These are phyloP conservation scores for Golubevia pallescens DNA, from an alignment of 1,284 basidiomycete species.

Conservation along the genomic window DNA sequence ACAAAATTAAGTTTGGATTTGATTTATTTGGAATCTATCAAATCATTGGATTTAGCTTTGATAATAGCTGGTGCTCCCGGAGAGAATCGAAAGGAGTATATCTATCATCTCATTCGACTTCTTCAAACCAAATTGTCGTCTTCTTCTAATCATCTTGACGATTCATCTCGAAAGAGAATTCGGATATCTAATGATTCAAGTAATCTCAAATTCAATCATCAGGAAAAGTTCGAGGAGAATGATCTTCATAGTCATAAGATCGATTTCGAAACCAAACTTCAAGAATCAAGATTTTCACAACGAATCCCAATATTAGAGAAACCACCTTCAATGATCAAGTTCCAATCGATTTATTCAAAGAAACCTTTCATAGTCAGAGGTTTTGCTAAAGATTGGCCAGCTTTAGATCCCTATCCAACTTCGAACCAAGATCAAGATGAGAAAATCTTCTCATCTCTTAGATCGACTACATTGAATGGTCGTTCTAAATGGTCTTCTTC, in stretches of 20 bases:
- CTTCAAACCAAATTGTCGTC: conserved; percentile 64
- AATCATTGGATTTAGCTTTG: conserved; percentile 77
- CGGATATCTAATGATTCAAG: not conserved
- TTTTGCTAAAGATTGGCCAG: conserved; percentile 73
- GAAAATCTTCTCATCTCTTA: conserved; percentile 75
- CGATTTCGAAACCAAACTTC: not conserved
- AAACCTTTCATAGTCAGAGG: conserved; percentile 77
- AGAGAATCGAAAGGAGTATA: conserved; percentile 70
- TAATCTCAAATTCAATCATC: not conserved
- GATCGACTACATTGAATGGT: too few relatives aligned
- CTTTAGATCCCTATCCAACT: conserved; percentile 72
- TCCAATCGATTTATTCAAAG: conserved; percentile 67
- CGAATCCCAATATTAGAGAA: conserved; percentile 65
- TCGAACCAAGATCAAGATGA: conserved; percentile 63
- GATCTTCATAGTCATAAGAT: not conserved
- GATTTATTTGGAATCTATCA: conserved; percentile 64
- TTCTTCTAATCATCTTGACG: not conserved
- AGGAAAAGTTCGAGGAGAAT: not conserved
- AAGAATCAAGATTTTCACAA: conserved; percentile 19
- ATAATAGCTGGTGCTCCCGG: conserved; percentile 83
- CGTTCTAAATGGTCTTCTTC: conserved; percentile 66
- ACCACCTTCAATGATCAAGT: conserved; percentile 71
- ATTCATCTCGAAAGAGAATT: not conserved
- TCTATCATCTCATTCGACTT: conserved; percentile 71
- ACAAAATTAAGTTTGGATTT: too few relatives aligned